phyloP scores from a whole-genome alignment of 1,139 yeast species.

The Casaregolazyma suthepensis region DNA sequence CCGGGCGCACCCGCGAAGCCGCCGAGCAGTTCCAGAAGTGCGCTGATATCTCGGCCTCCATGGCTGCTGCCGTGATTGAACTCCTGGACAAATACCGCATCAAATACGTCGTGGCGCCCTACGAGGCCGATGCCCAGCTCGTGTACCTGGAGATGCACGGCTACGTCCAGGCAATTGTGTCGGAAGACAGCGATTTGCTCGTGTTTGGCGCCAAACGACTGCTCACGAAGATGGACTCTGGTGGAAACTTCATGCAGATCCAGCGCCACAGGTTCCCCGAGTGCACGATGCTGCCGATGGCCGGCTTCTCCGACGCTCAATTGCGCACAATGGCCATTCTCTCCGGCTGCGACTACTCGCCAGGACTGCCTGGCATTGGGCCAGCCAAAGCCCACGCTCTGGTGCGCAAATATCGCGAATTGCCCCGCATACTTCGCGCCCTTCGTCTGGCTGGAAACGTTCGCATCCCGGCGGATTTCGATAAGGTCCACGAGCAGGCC shows the following conservation, averaged over 20 bases:
- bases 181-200: slow-evolving; percentile 91
- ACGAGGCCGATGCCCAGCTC: slow-evolving; percentile 97
- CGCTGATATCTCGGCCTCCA: slow-evolving; percentile 81
- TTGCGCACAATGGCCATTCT: slow-evolving; percentile 74
- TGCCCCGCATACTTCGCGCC: slow-evolving; percentile 47
- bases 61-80: slow-evolving; percentile 83
- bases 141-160: slow-evolving; percentile 78
- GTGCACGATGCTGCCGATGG: slow-evolving; percentile 41
- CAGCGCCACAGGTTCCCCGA: slow-evolving; percentile 34
- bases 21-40: slow-evolving; percentile 57
- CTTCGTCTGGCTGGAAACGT: slow-evolving; percentile 51
- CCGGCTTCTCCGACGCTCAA: slow-evolving; percentile 47
- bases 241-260: slow-evolving; percentile 70
- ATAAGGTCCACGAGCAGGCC: slow-evolving; percentile 59
- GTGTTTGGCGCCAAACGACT: slow-evolving; percentile 77
- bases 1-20: slow-evolving; percentile 56
- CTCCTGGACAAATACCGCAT: slow-evolving; percentile 54
- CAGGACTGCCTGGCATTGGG: slow-evolving; percentile 79
- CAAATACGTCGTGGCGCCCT: slow-evolving; percentile 87
- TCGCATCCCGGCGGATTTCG: slow-evolving; percentile 52
- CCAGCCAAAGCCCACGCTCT: slow-evolving; percentile 66
- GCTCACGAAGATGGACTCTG: slow-evolving; percentile 70
- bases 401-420: slow-evolving; percentile 45
- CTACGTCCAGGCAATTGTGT: slow-evolving; percentile 73
- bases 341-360: slow-evolving; percentile 94